Base-by-base conservation (phyloP, 2,329 filamentous ascomycete genomes). In the Epichloe gansuensis region DNA sequence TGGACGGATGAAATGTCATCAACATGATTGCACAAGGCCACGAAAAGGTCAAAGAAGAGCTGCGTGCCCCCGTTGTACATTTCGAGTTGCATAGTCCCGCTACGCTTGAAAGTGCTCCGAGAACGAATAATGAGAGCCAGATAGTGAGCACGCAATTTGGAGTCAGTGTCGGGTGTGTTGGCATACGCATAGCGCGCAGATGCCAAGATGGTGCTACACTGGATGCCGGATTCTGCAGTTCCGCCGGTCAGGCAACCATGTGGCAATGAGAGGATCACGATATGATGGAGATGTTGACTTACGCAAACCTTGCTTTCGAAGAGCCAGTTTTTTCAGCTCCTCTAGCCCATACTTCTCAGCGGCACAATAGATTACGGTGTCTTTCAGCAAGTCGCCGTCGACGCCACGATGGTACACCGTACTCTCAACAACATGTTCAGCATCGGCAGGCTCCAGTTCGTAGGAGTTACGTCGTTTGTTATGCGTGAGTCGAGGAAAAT, bases 81-180 rank as follows among this genome's bases (percentile, higher is more conserved):
- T 72, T 95, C 89, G 59, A 87, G 80, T 70, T 95, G 90, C 89
- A 95, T 95, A 3, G 89, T 95, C 51, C 89, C 89, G 68, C 89
- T 95, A 51, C 88, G 78, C 75, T 95, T 95, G 71, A 96, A 95
- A 2, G 88, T 95, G 63, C 80, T 79, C 58, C 90, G 81, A 60
- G 85, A 88, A 58, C 89, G 83, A 64, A 95, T 94, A 69, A 95
- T 95, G 63, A 95, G 81, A 17, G 90, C 89, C 39, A 95, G 81
- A 61, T 95, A 96, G 68, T 95, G 89, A 25, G 89, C 89, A 54
- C 90, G 80, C 51, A 95, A 76, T 68, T 90, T 90, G n/a, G 87
- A 91, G 72, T 95, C 90, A 23, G 76, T 87, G 64, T 95, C 88
- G 3, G 89, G 88, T 0, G 90, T 96, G 69, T 95, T 81, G 61